Percentiles rank a stretch among this genome's conserved stretches.
Conservation (phyloP, 2,329 filamentous ascomycete species). For the Cercospora sp. region DNA sequence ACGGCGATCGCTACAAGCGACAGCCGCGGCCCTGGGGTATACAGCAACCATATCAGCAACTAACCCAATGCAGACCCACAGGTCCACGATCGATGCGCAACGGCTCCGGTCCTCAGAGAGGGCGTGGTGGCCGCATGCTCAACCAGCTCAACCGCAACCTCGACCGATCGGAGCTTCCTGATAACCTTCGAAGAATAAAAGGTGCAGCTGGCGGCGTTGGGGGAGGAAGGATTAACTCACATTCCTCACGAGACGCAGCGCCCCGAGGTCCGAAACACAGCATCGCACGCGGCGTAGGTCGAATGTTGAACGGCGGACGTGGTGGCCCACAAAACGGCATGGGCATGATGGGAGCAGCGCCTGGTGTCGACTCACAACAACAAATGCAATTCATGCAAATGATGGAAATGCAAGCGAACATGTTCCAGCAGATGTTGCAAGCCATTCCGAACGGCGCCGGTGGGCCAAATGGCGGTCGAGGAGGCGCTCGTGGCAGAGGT, state of each 20-base stretch:
- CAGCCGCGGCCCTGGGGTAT: not conserved
- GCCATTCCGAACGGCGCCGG: conserved; percentile 23
- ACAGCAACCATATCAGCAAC: conserved; percentile 15
- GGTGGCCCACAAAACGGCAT: conserved; percentile 26
- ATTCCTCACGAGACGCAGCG: conserved; percentile 63
- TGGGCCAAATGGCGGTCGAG: conserved; percentile 50
- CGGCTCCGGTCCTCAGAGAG: conserved; percentile 52
- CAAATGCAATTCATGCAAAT: conserved; percentile 70
- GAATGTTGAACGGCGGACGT: conserved; percentile 38
- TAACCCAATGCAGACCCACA: conserved; percentile 66
- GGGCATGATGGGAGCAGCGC: conserved; percentile 44
- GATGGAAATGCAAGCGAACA: conserved; percentile 68
- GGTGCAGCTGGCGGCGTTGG: conserved; percentile 59
- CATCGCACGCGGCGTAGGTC: conserved; percentile 51
- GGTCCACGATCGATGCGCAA: conserved; percentile 94
- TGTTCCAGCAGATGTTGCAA: conserved; percentile 71
- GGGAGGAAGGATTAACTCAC: conserved; percentile 74
- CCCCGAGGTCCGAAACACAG: conserved; percentile 64
- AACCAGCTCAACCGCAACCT: conserved; percentile 72
- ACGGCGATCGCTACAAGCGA: conserved; percentile 1
- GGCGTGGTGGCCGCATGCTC: conserved; percentile 77
- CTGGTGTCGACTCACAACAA: conserved; percentile 63
- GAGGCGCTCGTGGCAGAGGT: conserved; percentile 19
- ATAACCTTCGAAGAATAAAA: conserved; percentile 72
- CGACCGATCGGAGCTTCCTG: conserved; percentile 73